phyloP scores from a whole-genome alignment of 2,329 filamentous ascomycete genomes.

The Gremmenia infestans region DNA sequence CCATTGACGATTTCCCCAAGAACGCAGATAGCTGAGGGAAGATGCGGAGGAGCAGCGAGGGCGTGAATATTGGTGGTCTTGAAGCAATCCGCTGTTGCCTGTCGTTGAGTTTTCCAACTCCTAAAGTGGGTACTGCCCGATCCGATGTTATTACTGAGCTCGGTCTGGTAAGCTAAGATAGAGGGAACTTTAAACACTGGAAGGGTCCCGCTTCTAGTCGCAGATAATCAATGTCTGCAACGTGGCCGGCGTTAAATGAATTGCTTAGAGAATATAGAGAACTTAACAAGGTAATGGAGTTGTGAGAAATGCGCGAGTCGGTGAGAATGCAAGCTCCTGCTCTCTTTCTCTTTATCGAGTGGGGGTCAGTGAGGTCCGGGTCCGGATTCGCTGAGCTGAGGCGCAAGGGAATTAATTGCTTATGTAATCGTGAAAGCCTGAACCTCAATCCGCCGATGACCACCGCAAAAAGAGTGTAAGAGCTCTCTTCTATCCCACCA shows the following conservation, averaged over 20 bases:
- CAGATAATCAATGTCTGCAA: neutral
- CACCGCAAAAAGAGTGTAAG: neutral
- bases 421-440: neutral
- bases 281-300: too few relatives aligned
- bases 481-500: slow-evolving; percentile 6
- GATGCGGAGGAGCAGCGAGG: slow-evolving; percentile 1
- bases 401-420: neutral
- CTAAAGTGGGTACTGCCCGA: neutral
- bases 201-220: neutral
- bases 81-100: too few relatives aligned
- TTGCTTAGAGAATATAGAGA: neutral
- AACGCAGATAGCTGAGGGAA: neutral
- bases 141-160: neutral
- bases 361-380: neutral
- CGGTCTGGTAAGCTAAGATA: neutral
- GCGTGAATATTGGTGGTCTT: neutral
- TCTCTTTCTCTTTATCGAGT: neutral
- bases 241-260: neutral
- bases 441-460: neutral
- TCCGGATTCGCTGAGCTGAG: neutral
- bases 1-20: slow-evolving; percentile 44
- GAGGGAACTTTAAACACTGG: neutral
- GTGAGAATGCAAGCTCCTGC: neutral
- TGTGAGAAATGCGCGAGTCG: neutral
- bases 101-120: too few relatives aligned